Base-by-base conservation (phyloP, 345 rosid genomes). In the Bretschneidera sinensis region DNA sequence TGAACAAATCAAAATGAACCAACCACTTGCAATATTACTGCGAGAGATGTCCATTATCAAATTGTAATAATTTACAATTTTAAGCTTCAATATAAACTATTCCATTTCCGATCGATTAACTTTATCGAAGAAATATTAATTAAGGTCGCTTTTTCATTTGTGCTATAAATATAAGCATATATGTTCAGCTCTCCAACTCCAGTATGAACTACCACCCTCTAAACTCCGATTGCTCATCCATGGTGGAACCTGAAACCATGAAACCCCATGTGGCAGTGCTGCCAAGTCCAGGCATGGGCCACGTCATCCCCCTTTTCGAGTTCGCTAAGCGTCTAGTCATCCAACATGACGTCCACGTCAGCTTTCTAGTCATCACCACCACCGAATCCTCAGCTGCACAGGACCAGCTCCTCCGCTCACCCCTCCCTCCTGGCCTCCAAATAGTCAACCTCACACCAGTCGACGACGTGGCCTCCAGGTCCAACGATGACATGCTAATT, bases 281-380 rank as follows among this genome's bases (percentile, higher is more conserved):
- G 17, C 35, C 77, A n/a, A 70, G 70, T 59, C 50, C 82, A 1
- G 84, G 82, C 21, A 13, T 79, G 22, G 84, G 87, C 20, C 84
- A 79, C 49, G 22, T 74, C 14, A 66, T 71, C 65, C 84, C 84
- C 0, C 64, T 75, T 25, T 54, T 82, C 2, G 77, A 79, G 64
- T 61, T 82, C n/a, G 69, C 75, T 21, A 75, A 74, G 51, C 75
- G 69, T 2, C 71, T 79, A 1, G 70, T 64, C 24, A 24, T 52
- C 48, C 47, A 33, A 34, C 74, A 79, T 24, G 61, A 67, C 63
- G 18, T 72, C 54, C 51, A 25, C 14, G 77, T 75, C 25, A 67
- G 70, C 65, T 75, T 75, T 19, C 75, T 77, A 6, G 51, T 62
- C 18, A 54, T 77, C 51, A 55, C 53, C 57, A 55, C 75, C 21